These are phyloP conservation scores for Lactarius evosmus DNA, from an alignment of 768 basidiomycete species.

Conservation along the genomic window DNA sequence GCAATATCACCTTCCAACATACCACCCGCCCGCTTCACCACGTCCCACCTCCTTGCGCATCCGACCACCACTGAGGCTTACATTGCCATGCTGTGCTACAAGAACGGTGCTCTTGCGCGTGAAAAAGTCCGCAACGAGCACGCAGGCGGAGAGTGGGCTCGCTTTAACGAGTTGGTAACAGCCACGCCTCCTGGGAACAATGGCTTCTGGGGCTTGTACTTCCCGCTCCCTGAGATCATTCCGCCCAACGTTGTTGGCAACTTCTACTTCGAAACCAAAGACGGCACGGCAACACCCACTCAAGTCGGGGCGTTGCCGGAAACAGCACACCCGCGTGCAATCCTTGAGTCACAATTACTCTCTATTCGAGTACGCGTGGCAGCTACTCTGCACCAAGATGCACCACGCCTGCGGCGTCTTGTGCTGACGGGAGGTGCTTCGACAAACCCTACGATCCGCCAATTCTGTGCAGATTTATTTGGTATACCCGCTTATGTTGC, in stretches of 20 bases:
- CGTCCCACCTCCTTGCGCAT: conserved; percentile 71
- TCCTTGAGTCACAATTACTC: conserved; percentile 82
- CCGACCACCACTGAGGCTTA: conserved; percentile 59
- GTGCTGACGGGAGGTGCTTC: conserved; percentile 80
- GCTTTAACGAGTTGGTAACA: conserved; percentile 66
- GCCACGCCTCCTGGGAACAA: conserved; percentile 52
- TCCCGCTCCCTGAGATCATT: conserved; percentile 84
- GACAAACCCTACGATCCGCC: conserved; percentile 66
- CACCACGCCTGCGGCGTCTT: conserved; percentile 57
- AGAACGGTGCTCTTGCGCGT: conserved; percentile 80
- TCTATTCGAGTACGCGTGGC: conserved; percentile 72
- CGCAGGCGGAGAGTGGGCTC: conserved; percentile 57
- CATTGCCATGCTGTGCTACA: conserved; percentile 92
- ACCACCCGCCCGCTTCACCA: conserved; percentile 67
- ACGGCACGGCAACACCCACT: conserved; percentile 25
- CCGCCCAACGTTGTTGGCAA: conserved; percentile 74
- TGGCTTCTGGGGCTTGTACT: conserved; percentile 71
- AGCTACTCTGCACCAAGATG: conserved; percentile 59
- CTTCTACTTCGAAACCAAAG: conserved; percentile 51
- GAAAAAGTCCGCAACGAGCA: conserved; percentile 71
- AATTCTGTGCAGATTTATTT: conserved; percentile 77
- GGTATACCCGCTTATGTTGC: conserved; percentile 70
- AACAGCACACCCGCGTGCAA: conserved; percentile 62
- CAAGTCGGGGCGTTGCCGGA: conserved; percentile 39
- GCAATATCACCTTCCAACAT: conserved; percentile 63